These are phyloP conservation scores for Podaxis sp. DNA, from an alignment of 768 basidiomycete species.

Conservation along the genomic window DNA sequence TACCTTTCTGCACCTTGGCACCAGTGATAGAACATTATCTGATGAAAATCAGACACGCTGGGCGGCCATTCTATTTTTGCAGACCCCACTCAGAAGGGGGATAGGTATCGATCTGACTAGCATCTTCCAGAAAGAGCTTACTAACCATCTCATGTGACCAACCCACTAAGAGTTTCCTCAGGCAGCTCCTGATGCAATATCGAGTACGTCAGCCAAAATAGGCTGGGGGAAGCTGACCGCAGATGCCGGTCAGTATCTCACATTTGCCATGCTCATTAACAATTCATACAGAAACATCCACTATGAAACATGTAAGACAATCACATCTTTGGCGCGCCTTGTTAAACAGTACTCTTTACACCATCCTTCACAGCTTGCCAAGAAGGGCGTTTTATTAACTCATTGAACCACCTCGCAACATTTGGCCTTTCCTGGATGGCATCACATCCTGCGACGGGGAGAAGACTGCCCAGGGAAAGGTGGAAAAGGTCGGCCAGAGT, in stretches of 20 bases:
- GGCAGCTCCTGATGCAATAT: neutral
- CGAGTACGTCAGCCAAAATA: no score
- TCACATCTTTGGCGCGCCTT: neutral
- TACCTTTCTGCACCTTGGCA: neutral
- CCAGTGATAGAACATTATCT: no score
- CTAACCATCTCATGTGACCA: neutral
- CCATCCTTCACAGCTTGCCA: constrained; percentile 22
- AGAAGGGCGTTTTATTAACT: constrained; percentile 16
- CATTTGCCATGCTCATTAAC: no score
- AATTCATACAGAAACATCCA: no score
- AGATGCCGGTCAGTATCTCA: no score
- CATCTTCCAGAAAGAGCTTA: neutral
- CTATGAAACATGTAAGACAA: no score
- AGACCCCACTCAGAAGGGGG: no score
- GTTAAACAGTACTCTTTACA: neutral
- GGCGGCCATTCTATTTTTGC: no score
- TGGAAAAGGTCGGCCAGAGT: constrained; percentile 46
- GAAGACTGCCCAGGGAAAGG: constrained; percentile 30
- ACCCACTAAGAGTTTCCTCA: neutral
- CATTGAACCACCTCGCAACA: constrained; percentile 27
- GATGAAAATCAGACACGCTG: no score
- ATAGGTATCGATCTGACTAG: no score
- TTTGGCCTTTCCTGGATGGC: constrained; percentile 35
- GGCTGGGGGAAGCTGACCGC: no score
- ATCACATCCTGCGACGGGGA: constrained; percentile 20